phyloP scores from a whole-genome alignment of 345 rosid species.

The Barbarea vulgaris region DNA sequence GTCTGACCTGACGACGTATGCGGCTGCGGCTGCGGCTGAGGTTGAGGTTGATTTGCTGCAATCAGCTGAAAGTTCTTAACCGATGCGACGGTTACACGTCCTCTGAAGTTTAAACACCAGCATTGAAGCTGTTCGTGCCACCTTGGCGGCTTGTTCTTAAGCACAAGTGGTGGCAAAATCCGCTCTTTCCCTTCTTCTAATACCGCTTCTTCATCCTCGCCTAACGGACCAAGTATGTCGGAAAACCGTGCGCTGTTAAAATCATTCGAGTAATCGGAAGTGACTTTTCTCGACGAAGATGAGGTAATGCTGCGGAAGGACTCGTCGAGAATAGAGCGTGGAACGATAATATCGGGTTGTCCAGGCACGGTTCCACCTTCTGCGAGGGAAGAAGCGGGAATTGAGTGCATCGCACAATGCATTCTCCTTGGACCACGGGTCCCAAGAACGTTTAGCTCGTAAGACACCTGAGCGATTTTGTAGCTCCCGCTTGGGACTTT shows the following conservation, averaged over 20 bases:
- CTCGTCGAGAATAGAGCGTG: constrained; percentile 70
- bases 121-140: constrained; percentile 99
- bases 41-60: constrained; percentile 74
- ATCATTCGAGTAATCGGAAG: constrained; percentile 60
- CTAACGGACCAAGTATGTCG: constrained; percentile 62
- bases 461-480: constrained; percentile 79
- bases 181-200: constrained; percentile 54
- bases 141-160: constrained; percentile 83
- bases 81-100: constrained; percentile 93
- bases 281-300: constrained; percentile 63
- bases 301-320: constrained; percentile 76
- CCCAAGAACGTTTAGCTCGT: constrained; percentile 90
- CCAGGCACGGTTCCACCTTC: constrained; percentile 85
- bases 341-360: constrained; percentile 72
- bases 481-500: constrained; percentile 90
- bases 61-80: constrained; percentile 95
- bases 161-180: constrained; percentile 57
- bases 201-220: constrained; percentile 49
- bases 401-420: constrained; percentile 84
- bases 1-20: constrained; percentile 48
- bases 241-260: constrained; percentile 90
- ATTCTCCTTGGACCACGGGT: constrained; percentile 95
- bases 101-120: constrained; percentile 94
- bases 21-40: constrained; percentile 48
- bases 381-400: constrained; percentile 74